These are phyloP conservation scores for Backusella australiensis DNA, from an alignment of 192 early-diverging fungal genomes.

Conservation along the genomic window DNA sequence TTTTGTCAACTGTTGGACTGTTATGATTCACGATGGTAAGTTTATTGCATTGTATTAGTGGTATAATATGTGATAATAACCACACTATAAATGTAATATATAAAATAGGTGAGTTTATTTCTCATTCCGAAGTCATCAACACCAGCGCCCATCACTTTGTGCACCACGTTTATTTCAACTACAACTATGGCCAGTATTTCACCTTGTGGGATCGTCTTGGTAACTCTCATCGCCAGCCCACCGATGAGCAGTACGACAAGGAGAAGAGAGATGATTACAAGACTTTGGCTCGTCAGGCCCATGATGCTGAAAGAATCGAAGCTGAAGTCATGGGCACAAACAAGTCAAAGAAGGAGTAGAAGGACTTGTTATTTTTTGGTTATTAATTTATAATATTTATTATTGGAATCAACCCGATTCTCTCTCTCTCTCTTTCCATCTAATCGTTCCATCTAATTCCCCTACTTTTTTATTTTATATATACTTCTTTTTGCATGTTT, in stretches of 20 bases:
- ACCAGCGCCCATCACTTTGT: conserved; percentile 95
- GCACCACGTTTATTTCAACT: conserved; percentile 98
- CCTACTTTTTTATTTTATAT: background rate
- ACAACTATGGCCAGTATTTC: conserved; percentile 98
- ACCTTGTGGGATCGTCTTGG: conserved; percentile 89
- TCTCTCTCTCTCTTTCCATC: background rate
- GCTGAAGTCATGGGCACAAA: background rate
- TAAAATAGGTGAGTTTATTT: conserved; percentile 61
- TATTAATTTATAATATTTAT: background rate
- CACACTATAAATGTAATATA: no score
- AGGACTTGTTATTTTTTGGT: background rate
- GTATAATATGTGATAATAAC: background rate
- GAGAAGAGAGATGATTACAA: conserved; percentile 57
- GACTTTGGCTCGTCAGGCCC: conserved; percentile 66
- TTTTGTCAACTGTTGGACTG: conserved; percentile 92
- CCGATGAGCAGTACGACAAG: conserved; percentile 61
- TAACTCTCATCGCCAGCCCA: conserved; percentile 67
- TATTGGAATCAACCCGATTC: background rate
- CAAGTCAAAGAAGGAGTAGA: background rate
- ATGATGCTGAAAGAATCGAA: conserved; percentile 58
- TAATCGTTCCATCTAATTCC: background rate
- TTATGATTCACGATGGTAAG: conserved; percentile 93
- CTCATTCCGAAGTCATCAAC: conserved; percentile 70
- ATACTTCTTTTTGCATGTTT: background rate
- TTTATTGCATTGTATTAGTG: background rate